Evolutionary conservation across 805 yeast genomes (phyloP).

Genomic region (Clavispora santaluciae): DNA sequence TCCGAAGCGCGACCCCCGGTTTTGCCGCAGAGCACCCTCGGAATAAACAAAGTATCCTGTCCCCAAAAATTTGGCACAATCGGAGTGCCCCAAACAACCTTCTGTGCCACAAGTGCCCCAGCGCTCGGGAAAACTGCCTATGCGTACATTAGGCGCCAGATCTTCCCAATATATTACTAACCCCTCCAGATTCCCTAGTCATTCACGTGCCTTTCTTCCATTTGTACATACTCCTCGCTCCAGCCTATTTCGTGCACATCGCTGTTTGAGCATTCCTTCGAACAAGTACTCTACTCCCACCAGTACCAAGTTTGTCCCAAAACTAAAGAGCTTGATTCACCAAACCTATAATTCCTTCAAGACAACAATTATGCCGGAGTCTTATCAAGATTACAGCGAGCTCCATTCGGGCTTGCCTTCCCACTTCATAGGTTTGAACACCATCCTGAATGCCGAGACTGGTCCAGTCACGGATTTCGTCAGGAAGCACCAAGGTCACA

Average conservation of each 20-base stretch:
- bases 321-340: not conserved
- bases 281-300: not conserved
- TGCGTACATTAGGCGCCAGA: not conserved
- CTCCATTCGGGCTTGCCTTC: constrained; percentile 45
- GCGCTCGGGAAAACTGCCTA: not conserved
- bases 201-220: not conserved
- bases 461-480: constrained; percentile 80
- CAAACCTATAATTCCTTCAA: not conserved
- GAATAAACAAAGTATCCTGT: not conserved
- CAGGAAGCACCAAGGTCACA: constrained; percentile 83
- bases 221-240: constrained; percentile 1
- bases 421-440: constrained; percentile 79
- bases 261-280: not conserved
- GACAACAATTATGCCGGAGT: constrained; percentile 12
- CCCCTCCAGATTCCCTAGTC: not conserved
- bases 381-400: constrained; percentile 7
- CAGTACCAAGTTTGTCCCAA: not conserved
- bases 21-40: not conserved
- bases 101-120: not conserved
- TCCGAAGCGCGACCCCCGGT: not conserved
- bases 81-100: not conserved
- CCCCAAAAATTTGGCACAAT: not conserved
- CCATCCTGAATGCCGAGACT: constrained; percentile 74
- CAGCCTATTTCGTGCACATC: not conserved
- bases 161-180: not conserved